Percentiles rank a stretch among this genome's conserved stretches.
Conservation (phyloP, 2,329 filamentous ascomycete species). For the Fusarium tjaetaba region DNA sequence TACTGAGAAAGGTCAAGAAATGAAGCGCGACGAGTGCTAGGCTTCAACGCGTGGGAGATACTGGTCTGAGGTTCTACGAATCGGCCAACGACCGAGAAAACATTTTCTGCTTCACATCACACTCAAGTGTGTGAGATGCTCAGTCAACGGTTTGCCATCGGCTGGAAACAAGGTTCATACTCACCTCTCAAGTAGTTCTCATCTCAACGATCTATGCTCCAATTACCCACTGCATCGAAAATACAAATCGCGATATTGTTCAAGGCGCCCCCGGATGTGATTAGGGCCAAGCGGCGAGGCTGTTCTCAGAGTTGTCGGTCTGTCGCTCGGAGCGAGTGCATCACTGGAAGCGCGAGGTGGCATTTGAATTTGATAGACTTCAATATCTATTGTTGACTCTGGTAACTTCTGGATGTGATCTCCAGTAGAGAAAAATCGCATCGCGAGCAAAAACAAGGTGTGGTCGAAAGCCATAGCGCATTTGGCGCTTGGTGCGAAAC, state of each 20-base stretch:
- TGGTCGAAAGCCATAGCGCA: background rate
- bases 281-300: background rate
- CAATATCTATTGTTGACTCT: background rate
- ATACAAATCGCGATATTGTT: background rate
- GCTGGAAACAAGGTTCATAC: background rate
- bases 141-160: background rate
- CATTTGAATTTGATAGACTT: background rate
- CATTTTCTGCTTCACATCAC: background rate
- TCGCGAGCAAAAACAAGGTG: background rate
- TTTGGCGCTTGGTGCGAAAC: background rate
- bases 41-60: background rate
- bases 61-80: background rate
- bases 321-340: background rate
- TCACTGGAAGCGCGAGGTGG: background rate
- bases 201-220: accelerated
- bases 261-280: background rate
- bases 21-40: accelerated
- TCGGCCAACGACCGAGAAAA: background rate
- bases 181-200: accelerated
- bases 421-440: too few relatives aligned
- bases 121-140: background rate
- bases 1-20: accelerated
- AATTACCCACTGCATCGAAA: background rate
- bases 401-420: background rate
- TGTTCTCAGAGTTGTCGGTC: background rate